Evolutionary conservation across 805 yeast species (phyloP).

Genomic region (Ogataea methylovora): DNA sequence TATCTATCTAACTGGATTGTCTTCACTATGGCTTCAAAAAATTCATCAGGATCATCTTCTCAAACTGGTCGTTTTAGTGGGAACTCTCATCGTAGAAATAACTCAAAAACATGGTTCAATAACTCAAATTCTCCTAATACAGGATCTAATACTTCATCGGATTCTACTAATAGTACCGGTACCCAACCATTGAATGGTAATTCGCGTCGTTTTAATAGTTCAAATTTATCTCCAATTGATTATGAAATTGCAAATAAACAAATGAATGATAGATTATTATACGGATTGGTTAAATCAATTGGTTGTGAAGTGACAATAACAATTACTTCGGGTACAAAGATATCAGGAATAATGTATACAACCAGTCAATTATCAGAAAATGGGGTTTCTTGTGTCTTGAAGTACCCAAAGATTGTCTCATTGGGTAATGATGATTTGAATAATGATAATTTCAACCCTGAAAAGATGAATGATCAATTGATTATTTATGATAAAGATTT

Average conservation of each 20-base stretch:
- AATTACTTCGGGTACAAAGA: conserved; percentile 51
- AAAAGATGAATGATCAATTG: conserved; percentile 25
- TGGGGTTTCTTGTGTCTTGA: conserved; percentile 51
- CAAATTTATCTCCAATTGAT: conserved; percentile 17
- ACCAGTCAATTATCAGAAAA: conserved; percentile 29
- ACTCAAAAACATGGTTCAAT: too few relatives aligned
- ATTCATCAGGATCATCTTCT: too few relatives aligned
- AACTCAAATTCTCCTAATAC: conserved; percentile 2
- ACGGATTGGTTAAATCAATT: conserved; percentile 47
- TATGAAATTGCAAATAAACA: conserved; percentile 22
- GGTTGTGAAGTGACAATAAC: conserved; percentile 55
- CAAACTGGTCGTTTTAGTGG: too few relatives aligned
- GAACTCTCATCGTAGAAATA: too few relatives aligned
- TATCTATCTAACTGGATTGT: too few relatives aligned
- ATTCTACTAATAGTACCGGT: neutral
- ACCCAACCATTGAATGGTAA: neutral
- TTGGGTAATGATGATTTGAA: conserved; percentile 25
- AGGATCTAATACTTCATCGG: too few relatives aligned
- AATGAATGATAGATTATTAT: conserved; percentile 50
- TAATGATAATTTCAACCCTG: conserved; percentile 29
- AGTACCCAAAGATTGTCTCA: conserved; percentile 37
- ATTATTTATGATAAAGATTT: conserved; percentile 44
- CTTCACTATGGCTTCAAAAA: too few relatives aligned
- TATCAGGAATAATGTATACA: conserved; percentile 52
- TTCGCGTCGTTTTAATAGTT: conserved; percentile 17